Percentiles rank a stretch among this genome's conserved stretches.
These are phyloP conservation scores for Phaffomyces antillensis DNA, from an alignment of 805 yeast genomes.

Conservation along the genomic window DNA sequence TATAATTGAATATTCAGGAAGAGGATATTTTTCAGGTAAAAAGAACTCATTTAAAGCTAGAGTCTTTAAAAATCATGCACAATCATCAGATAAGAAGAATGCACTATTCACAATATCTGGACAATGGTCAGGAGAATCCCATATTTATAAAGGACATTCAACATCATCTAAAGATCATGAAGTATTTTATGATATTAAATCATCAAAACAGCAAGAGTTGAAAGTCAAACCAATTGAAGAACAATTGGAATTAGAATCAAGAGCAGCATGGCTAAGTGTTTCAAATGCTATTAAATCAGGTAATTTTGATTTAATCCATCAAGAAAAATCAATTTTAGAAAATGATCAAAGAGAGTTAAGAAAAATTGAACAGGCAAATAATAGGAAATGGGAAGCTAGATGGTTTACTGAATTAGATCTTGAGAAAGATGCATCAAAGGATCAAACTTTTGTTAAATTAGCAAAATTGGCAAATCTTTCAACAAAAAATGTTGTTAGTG, in stretches of 20 bases:
- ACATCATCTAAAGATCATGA: slow-evolving; percentile 39
- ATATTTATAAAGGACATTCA: slow-evolving; percentile 49
- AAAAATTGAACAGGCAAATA: slow-evolving; percentile 59
- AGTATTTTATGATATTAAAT: slow-evolving; percentile 58
- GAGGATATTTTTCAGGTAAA: slow-evolving; percentile 94
- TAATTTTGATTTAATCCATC: slow-evolving; percentile 67
- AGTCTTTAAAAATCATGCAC: slow-evolving; percentile 46
- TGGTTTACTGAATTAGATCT: slow-evolving; percentile 64
- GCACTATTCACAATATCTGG: slow-evolving; percentile 79
- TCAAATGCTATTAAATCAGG: slow-evolving; percentile 78
- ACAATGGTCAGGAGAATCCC: slow-evolving; percentile 84
- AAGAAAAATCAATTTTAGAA: slow-evolving; percentile 73
- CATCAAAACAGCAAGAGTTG: slow-evolving; percentile 45
- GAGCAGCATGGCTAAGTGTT: slow-evolving; percentile 85
- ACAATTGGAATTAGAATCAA: slow-evolving; percentile 75
- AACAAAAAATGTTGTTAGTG: slow-evolving; percentile 59
- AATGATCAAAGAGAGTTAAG: slow-evolving; percentile 79
- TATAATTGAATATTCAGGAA: slow-evolving; percentile 75
- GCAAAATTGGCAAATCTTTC: slow-evolving; percentile 50
- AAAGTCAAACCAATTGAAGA: slow-evolving; percentile 73
- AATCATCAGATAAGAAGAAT: slow-evolving; percentile 47
- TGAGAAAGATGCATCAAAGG: slow-evolving; percentile 20
- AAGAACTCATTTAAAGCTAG: slow-evolving; percentile 89
- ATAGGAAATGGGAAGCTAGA: slow-evolving; percentile 65
- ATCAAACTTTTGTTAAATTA: slow-evolving; percentile 34